Evolutionary conservation across 108 stramenopile genomes (phyloP).

Genomic region (Fragilariopsis cylindrus): DNA sequence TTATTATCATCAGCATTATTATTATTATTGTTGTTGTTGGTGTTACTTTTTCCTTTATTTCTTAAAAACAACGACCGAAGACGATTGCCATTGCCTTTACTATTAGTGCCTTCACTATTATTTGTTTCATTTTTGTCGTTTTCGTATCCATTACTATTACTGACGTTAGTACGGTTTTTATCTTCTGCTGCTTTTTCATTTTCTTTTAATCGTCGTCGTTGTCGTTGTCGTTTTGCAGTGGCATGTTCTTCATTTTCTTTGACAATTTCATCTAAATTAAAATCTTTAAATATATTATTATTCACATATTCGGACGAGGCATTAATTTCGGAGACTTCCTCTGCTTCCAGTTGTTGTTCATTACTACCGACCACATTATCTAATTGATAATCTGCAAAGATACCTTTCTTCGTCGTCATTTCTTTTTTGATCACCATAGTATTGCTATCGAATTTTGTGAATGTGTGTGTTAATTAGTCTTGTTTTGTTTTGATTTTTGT

Average conservation of each 20-base stretch:
- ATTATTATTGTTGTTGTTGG: not conserved
- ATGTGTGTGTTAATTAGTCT: too few relatives aligned
- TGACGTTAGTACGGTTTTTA: too few relatives aligned
- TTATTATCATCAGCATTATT: not conserved
- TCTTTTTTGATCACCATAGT: too few relatives aligned
- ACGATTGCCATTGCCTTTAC: not conserved
- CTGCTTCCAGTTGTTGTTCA: too few relatives aligned
- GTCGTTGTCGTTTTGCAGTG: not conserved
- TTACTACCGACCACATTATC: too few relatives aligned
- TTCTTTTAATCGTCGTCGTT: not conserved
- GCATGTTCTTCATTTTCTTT: not conserved
- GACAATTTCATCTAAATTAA: not conserved
- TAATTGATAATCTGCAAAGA: too few relatives aligned
- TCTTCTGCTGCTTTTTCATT: not conserved
- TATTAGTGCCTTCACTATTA: not conserved
- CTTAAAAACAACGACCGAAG: too few relatives aligned
- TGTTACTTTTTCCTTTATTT: not conserved
- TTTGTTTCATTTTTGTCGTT: not conserved
- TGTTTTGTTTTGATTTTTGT: too few relatives aligned
- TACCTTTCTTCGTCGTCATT: too few relatives aligned
- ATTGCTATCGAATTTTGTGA: too few relatives aligned
- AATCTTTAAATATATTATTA: not conserved
- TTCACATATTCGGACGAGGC: not conserved
- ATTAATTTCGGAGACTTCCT: too few relatives aligned
- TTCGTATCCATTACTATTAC: not conserved